Evolutionary conservation across 1,139 yeast species (phyloP), one percentile per base, ranked within the genome.

Genomic region (Meyerozyma smithsonii): DNA sequence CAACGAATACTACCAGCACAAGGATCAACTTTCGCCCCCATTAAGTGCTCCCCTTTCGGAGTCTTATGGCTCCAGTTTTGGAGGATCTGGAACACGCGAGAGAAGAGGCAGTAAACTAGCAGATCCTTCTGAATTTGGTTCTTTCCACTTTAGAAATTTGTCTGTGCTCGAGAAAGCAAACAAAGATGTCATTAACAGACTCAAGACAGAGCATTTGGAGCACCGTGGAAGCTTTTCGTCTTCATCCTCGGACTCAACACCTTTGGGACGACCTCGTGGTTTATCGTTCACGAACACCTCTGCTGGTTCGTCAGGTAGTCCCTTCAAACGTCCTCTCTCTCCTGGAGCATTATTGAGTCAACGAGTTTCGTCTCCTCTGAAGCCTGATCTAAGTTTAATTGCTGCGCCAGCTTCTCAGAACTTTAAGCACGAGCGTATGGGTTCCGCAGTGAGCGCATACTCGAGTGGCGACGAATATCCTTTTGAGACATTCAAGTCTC

Each of bases 91-190:
- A 10, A 83, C 80, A 51, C 63, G 84, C 40, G 90, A 82, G 46
- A 61, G 88, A 58, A 59, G 92, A 52, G 72, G 84, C 40, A 70
- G 85, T 58, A 68, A 86, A 47, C 61, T 86, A 44, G 84, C 84
- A 39, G 97, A 88, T 46, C 67, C 72, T 3, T 70, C 78, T 36
- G 97, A 90, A 51, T 94, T 92, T 73, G 99, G 99, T 0, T 83
- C 94, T 3, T 94, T 94, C 59, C 83, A 87, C 45, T 94, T 87
- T 62, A 74, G 96, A 50, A 94, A 94, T 57, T 66, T 94, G 46
- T 82, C 92, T 10, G 94, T 94, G 4, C 70, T 94, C 46, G 98
- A 92, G 52, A 86, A 85, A 54, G 97, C 96, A 14, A 94, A 94
- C 55, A 88, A 87, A 56, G 97, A 90, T 60, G 90, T 87, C 12